Base-by-base conservation (phyloP, 257 asterid genomes). In the Fraxinus cuspidata region DNA sequence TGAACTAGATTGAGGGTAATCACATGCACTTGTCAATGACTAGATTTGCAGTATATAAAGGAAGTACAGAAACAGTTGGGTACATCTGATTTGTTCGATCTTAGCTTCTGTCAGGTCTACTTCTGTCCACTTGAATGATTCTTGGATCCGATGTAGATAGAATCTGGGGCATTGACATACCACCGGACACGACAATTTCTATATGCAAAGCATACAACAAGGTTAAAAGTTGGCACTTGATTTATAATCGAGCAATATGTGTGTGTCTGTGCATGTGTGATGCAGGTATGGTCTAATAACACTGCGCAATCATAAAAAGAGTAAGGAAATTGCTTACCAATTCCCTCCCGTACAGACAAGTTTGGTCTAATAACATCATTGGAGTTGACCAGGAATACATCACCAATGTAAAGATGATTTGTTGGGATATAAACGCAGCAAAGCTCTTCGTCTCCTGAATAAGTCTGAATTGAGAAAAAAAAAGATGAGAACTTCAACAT, bases 361-460 rank as follows among this genome's bases (percentile, higher is more conserved):
- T 77, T 87, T 31, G 91, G 89, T 53, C 91, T 79, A 23, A 87
- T 87, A 70, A 87, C 87, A 77, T 87, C 91, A n/a, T 81, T 81
- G 71, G 87, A 73, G 53, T 79, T 87, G 38, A 87, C 86, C 38
- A 87, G 83, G 76, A 87, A 87, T 47, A 87, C 82, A 83, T 87
- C 91, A 51, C 91, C 91, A 72, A 87, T 77, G 77, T 87, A 87
- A 32, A 87, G 87, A 77, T 87, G 91, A 79, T 87, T 87, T 65
- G 91, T 85, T 23, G 89, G 91, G 74, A 87, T 86, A 64, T 87
- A 87, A 40, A 87, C 91, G 77, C 91, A 87, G 76, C 86, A 87
- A 42, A 87, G 79, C 64, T 85, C 91, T 68, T 87, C 91, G 25
- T 85, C 87, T 74, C 84, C 86, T 73, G 91, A 64, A 77, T 85